Evolutionary conservation across 257 asterid species (phyloP).

Genomic region (Lycium barbarum): DNA sequence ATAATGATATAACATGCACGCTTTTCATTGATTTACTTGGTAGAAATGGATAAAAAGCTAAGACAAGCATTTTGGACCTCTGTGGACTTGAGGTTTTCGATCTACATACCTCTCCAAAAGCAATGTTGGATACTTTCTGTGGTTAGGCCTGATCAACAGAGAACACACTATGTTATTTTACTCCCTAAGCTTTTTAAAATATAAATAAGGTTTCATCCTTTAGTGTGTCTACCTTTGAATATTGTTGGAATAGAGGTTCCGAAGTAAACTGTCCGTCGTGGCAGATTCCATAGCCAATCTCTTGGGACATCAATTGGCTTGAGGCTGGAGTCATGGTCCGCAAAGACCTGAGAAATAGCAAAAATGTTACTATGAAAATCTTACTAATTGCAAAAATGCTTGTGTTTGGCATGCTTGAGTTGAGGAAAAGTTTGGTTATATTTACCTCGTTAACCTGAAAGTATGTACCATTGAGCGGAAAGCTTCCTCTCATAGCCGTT

Average conservation of each 20-base stretch:
- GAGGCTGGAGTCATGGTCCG: slow-evolving; percentile 91
- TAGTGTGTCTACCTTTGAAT: slow-evolving; percentile 71
- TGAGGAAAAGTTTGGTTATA: slow-evolving; percentile 29
- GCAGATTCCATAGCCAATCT: slow-evolving; percentile 90
- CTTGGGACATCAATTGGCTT: slow-evolving; percentile 86
- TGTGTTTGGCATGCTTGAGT: not conserved
- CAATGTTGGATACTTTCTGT: slow-evolving; percentile 87
- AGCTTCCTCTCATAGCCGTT: slow-evolving; percentile 99
- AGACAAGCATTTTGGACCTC: slow-evolving; percentile 24
- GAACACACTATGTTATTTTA: slow-evolving; percentile 31
- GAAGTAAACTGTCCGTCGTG: slow-evolving; percentile 84
- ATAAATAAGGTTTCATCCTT: slow-evolving; percentile 7
- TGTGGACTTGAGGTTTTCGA: slow-evolving; percentile 21
- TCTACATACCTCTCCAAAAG: slow-evolving; percentile 91
- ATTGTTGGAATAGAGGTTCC: slow-evolving; percentile 95
- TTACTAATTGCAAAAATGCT: slow-evolving; percentile 23
- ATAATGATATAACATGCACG: not conserved
- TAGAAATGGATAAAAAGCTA: slow-evolving; percentile 17
- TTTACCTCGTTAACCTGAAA: slow-evolving; percentile 97
- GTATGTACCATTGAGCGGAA: slow-evolving; percentile 96
- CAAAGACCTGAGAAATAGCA: slow-evolving; percentile 69
- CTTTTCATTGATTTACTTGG: slow-evolving; percentile 8
- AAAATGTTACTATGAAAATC: slow-evolving; percentile 32
- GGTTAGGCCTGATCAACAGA: slow-evolving; percentile 64
- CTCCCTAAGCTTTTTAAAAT: slow-evolving; percentile 23